Conservation (phyloP, 179 eudicot genomes). For the Heliamphora ciliata region DNA sequence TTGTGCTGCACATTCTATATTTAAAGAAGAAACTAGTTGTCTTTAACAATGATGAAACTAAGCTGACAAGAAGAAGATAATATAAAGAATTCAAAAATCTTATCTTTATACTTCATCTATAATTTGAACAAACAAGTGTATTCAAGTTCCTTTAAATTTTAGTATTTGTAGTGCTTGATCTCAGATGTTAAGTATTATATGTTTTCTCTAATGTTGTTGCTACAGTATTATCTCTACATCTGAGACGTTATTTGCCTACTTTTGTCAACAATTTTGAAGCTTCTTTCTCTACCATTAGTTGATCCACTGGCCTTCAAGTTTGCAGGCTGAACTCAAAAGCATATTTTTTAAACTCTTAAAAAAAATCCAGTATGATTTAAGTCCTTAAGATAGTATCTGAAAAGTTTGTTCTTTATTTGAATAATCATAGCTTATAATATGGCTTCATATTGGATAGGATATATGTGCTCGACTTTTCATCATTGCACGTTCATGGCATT, state of each 20-base stretch:
- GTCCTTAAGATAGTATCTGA: background rate
- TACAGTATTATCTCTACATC: background rate
- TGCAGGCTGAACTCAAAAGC: conserved; percentile 1
- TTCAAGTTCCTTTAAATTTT: background rate
- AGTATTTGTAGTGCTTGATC: conserved; percentile 1
- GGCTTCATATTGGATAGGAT: background rate
- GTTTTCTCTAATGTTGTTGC: background rate
- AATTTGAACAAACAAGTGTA: background rate
- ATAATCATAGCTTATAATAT: background rate
- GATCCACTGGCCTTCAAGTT: background rate
- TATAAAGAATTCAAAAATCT: background rate
- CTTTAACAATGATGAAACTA: no score
- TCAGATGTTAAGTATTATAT: background rate
- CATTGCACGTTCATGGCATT: background rate
- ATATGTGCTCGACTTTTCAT: background rate
- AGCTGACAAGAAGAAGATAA: no score
- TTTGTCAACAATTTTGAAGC: background rate
- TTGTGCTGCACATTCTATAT: no score
- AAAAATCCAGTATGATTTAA: background rate
- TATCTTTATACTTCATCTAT: background rate
- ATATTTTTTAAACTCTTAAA: background rate
- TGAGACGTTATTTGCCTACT: no score
- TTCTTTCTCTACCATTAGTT: background rate
- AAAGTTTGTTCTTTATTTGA: no score
- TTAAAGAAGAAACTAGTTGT: no score